These are phyloP conservation scores for Globomyces pollinis-pini DNA, from an alignment of 192 early-diverging fungal genomes.

Conservation along the genomic window DNA sequence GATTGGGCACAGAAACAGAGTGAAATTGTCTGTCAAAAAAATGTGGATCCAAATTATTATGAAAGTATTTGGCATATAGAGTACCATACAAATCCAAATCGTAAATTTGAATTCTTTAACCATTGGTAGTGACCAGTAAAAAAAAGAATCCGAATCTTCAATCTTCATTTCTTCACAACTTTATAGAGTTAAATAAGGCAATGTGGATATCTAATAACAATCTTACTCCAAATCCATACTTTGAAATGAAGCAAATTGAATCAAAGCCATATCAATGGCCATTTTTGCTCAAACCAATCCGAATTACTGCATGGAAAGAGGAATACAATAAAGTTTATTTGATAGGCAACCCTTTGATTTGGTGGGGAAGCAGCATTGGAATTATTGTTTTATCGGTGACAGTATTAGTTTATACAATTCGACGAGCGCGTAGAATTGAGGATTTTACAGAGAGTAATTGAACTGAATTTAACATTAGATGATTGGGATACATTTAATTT, in stretches of 20 bases:
- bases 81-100: slow-evolving; percentile 67
- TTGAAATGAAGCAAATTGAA: slow-evolving; percentile 28
- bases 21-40: slow-evolving; percentile 82
- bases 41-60: slow-evolving; percentile 33
- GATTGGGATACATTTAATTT: slow-evolving; percentile 39
- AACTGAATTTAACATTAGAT: not conserved
- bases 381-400: slow-evolving; percentile 37
- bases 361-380: slow-evolving; percentile 22
- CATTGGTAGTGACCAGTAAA: slow-evolving; percentile 46
- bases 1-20: slow-evolving; percentile 95
- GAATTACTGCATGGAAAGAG: slow-evolving; percentile 41
- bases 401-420: slow-evolving; percentile 48
- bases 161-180: slow-evolving; percentile 39
- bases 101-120: too few relatives aligned
- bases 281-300: slow-evolving; percentile 34
- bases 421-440: slow-evolving; percentile 51
- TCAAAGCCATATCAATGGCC: slow-evolving; percentile 29
- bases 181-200: slow-evolving; percentile 38
- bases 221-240: slow-evolving; percentile 48
- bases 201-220: slow-evolving; percentile 47
- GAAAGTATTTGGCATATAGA: slow-evolving; percentile 91
- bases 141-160: slow-evolving; percentile 28
- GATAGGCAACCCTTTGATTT: slow-evolving; percentile 46
- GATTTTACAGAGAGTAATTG: slow-evolving; percentile 43
- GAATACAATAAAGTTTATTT: slow-evolving; percentile 33